Base-by-base conservation (phyloP, 148 eudicot species). In the Linanthus parryae region DNA sequence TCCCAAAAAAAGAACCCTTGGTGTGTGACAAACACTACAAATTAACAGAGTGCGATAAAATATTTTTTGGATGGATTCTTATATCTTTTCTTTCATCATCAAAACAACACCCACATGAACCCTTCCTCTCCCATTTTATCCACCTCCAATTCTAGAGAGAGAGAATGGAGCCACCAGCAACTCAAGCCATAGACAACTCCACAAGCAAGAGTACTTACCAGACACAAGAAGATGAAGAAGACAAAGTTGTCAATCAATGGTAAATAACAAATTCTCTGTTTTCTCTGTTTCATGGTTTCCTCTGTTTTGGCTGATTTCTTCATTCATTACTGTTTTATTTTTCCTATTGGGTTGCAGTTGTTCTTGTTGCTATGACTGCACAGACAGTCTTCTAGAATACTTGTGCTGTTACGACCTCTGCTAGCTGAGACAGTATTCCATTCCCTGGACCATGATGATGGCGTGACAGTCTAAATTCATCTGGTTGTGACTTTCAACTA, bases 361-460 rank as follows among this genome's bases (percentile, higher is more conserved):
- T 23, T 62, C 63, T 34, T 68, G 73, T 63, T 55, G 64, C 44
- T 68, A 62, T 44, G 62, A 62, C 34, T 68, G 73, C 67, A 28
- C 57, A 4, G 67, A 61, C 24, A 44, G 58, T 51, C 56, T 31
- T 10, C 30, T 61, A n/a, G 73, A 68, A 7, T 56, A 39, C 67
- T 44, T 62, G 22, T 68, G 61, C 57, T 68, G 73, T 45, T 63
- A 46, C 31, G 33, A 34, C 21, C 22, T 60, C 41, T 39, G 48
- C 23, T 60, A 50, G 33, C 20, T 41, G 17, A 5, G 2, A 38
- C 17, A n/a, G n/a, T n/a, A n/a, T n/a, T n/a, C n/a, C n/a, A n/a
- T n/a, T n/a, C n/a, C n/a, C n/a, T n/a, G n/a, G n/a, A n/a, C n/a
- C n/a, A n/a, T n/a, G n/a, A n/a, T n/a, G n/a, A n/a, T n/a, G n/a